Evolutionary conservation across 2,329 filamentous ascomycete genomes (phyloP).

Genomic region (Thermoascus crustaceus): DNA sequence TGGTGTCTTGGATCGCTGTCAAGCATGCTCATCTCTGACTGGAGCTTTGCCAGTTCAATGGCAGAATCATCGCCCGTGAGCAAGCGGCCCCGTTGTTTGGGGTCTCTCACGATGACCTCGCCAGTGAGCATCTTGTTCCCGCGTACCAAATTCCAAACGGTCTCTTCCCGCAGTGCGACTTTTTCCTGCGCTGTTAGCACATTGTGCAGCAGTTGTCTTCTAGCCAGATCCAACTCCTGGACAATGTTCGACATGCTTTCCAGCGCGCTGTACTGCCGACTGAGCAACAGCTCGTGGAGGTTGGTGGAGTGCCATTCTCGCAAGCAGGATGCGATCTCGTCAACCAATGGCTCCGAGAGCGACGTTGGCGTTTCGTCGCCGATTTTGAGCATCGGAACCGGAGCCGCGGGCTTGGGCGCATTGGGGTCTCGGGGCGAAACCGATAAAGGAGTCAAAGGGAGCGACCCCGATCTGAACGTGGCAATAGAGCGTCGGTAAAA

Average conservation of each 20-base stretch:
- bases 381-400: slow-evolving; percentile 94
- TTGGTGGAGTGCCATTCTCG: slow-evolving; percentile 98
- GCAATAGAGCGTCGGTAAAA: slow-evolving; percentile 22
- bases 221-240: slow-evolving; percentile 70
- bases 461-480: slow-evolving; percentile 20
- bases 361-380: slow-evolving; percentile 94
- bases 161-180: slow-evolving; percentile 70
- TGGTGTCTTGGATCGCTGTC: slow-evolving; percentile 67
- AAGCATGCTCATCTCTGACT: slow-evolving; percentile 92
- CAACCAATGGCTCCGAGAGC: slow-evolving; percentile 78
- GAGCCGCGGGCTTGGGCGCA: slow-evolving; percentile 67
- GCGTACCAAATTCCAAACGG: slow-evolving; percentile 88
- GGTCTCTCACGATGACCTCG: slow-evolving; percentile 91
- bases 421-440: slow-evolving; percentile 51
- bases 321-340: slow-evolving; percentile 94
- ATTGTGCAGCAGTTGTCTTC: slow-evolving; percentile 87
- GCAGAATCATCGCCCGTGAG: slow-evolving; percentile 89
- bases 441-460: slow-evolving; percentile 28
- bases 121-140: slow-evolving; percentile 92
- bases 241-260: slow-evolving; percentile 77
- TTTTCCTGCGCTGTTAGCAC: slow-evolving; percentile 85
- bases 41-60: slow-evolving; percentile 79
- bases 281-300: slow-evolving; percentile 80
- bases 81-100: slow-evolving; percentile 71
- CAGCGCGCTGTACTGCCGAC: slow-evolving; percentile 69